A percentile compares a stretch with the other conserved stretches of the same genome.
Conservation (phyloP, 208 protist species). For the Trichomonas gallinae region DNA sequence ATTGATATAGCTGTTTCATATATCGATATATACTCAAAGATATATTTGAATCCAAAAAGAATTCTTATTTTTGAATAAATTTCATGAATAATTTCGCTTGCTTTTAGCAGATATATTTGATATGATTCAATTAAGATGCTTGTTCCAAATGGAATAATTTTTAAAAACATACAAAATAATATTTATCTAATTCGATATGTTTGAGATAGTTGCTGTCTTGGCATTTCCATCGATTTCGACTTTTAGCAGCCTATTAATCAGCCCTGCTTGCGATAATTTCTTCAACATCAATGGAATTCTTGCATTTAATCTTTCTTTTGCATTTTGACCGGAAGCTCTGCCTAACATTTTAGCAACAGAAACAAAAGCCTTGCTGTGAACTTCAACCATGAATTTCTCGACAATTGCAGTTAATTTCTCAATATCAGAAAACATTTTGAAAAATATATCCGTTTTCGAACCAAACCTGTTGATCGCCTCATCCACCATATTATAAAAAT, state of each 20-base stretch:
- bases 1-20: no score
- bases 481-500: background rate
- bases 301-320: background rate
- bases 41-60: no score
- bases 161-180: no score
- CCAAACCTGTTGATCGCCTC: background rate
- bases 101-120: no score
- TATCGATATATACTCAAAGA: no score
- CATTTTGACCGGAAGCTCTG: background rate
- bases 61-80: no score
- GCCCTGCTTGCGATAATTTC: background rate
- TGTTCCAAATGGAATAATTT: no score
- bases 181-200: background rate
- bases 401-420: background rate
- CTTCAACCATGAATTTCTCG: background rate
- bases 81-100: no score
- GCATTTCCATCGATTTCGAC: background rate
- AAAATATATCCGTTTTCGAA: background rate
- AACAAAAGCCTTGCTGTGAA: background rate
- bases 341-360: background rate
- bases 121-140: no score
- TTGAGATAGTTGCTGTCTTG: background rate
- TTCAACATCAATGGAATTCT: background rate
- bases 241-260: background rate
- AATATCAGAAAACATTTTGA: background rate